Evolutionary conservation across 2,329 filamentous ascomycete species (phyloP), one percentile per base, ranked within the genome.

Genomic region (Daldinia sp.): DNA sequence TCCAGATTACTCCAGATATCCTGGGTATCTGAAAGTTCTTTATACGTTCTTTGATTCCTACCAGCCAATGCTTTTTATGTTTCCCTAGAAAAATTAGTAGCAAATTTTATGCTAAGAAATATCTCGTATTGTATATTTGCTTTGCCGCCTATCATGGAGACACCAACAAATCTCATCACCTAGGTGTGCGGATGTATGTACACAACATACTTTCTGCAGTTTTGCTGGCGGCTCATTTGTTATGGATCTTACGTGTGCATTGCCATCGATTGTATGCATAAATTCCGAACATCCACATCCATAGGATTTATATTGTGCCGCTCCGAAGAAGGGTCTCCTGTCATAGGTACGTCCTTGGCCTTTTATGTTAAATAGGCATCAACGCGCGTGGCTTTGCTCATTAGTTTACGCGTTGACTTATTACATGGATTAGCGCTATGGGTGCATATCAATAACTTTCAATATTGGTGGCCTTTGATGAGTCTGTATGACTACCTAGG

Each of bases 261-360:
- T n/a, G n/a, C 2, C 17, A 19, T 17, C 25, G 4, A 30, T 48
- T 29, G 10, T 48, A 48, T 48, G 25, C 21, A 45, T 45, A 4
- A 45, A 21, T 45, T 15, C 29, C 45, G 45, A 37, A 45, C 43
- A 54, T 43, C 29, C 17, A 49, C 27, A 34, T 15, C 47, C 48
- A 54, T 34, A 34, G 53, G 37, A 21, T 51, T 62, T 52, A 23
- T 52, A 56, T 58, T 53, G 49, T 34, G 30, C 41, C 53, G 56
- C 52, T 52, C 56, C 63, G 49, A 52, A 7, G 13, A 57, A 29
- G 54, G 25, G 55, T 52, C 48, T 37, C 17, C 17, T 39, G 32
- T n/a, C 13, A 35, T 35, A 13, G 19, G 6, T 15, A 39, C 35
- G 10, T 39, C 58, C 58, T 58, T 63, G 56, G 37, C 43, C 32